phyloP scores from a whole-genome alignment of 352 stramenopile species.

The Blastocystis sp. region DNA sequence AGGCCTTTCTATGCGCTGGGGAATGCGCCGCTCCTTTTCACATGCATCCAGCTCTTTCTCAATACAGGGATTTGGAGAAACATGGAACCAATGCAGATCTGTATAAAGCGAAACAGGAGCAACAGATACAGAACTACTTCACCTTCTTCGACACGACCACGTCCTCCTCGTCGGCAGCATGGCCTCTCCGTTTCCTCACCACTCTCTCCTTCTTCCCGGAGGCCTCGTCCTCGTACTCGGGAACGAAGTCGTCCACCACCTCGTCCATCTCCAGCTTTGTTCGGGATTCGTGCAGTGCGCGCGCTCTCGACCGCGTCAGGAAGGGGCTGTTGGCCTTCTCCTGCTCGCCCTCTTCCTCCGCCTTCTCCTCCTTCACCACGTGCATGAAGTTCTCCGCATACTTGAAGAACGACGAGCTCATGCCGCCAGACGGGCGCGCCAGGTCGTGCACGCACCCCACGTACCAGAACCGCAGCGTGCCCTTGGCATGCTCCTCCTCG shows the following conservation, averaged over 20 bases:
- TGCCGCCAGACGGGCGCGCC: background rate
- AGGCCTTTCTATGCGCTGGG: no score
- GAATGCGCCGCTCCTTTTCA: no score
- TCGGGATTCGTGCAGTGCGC: background rate
- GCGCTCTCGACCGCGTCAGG: constrained; percentile 20
- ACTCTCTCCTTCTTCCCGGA: background rate
- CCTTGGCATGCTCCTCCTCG: background rate
- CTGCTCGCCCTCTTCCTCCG: constrained; percentile 13
- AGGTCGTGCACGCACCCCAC: constrained; percentile 22
- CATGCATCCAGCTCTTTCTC: no score
- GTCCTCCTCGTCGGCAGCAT: constrained; percentile 2
- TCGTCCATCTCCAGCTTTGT: constrained; percentile 32
- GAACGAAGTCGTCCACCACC: constrained; percentile 13
- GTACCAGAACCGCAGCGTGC: constrained; percentile 44
- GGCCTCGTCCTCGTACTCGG: constrained; percentile 18
- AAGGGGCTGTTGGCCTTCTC: constrained; percentile 36
- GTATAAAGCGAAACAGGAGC: no score
- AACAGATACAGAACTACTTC: constrained; percentile 27
- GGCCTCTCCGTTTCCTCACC: background rate
- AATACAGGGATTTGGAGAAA: no score
- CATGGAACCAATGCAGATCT: no score
- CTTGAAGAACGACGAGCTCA: constrained; percentile 10
- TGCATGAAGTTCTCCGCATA: constrained; percentile 33
- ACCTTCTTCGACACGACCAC: constrained; percentile 1
- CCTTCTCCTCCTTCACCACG: background rate